These are phyloP conservation scores for Magnusiomyces sp. DNA, from an alignment of 1,139 yeast genomes.

Conservation along the genomic window DNA sequence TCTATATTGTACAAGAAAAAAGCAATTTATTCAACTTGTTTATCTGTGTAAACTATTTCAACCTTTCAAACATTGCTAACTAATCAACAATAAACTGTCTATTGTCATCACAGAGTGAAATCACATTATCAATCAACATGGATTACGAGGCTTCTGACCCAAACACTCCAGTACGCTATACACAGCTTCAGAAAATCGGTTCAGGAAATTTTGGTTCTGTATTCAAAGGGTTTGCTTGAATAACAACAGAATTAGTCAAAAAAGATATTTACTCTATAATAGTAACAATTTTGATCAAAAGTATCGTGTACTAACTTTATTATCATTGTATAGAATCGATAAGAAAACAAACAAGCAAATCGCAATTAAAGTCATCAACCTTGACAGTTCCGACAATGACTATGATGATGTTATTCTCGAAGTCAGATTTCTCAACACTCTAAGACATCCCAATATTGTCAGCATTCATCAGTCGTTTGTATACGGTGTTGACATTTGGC, in stretches of 20 bases:
- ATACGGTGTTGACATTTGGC: slow-evolving; percentile 64
- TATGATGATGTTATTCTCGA: slow-evolving; percentile 63
- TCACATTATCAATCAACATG: too few relatives aligned
- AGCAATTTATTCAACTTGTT: too few relatives aligned
- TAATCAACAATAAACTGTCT: too few relatives aligned
- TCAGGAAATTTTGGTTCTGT: slow-evolving; percentile 96
- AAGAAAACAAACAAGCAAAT: slow-evolving; percentile 37
- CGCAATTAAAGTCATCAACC: slow-evolving; percentile 71
- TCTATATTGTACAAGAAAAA: too few relatives aligned
- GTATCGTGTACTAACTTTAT: slow-evolving; percentile 3
- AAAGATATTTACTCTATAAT: background rate
- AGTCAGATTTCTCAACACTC: slow-evolving; percentile 58
- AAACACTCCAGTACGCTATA: background rate
- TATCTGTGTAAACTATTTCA: too few relatives aligned
- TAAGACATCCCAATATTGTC: slow-evolving; percentile 59
- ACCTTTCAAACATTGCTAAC: too few relatives aligned
- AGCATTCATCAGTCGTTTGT: slow-evolving; percentile 54
- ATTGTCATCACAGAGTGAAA: too few relatives aligned
- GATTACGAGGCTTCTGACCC: too few relatives aligned
- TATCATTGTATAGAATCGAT: slow-evolving; percentile 20
- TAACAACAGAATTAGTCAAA: background rate
- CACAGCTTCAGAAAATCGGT: slow-evolving; percentile 66
- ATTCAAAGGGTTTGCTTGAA: slow-evolving; percentile 33
- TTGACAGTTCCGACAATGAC: slow-evolving; percentile 64
- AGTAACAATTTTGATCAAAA: background rate